These are phyloP conservation scores for Sporisorium reilianum DNA, from an alignment of 1,284 basidiomycete species.

Conservation along the genomic window DNA sequence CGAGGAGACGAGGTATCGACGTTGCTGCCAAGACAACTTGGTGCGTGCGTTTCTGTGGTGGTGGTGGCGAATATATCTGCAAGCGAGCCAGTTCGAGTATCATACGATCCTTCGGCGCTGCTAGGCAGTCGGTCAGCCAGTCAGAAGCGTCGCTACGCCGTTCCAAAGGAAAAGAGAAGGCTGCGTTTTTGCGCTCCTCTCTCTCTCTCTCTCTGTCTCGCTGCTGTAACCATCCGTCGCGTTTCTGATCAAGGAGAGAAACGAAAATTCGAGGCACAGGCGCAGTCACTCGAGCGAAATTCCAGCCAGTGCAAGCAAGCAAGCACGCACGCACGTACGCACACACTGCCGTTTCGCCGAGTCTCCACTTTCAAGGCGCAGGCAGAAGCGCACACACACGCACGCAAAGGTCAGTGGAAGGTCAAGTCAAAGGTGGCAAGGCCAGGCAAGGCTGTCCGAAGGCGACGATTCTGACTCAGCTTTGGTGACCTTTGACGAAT, in stretches of 20 bases:
- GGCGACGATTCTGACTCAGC: neutral
- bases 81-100: neutral
- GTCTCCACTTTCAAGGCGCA: neutral
- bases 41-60: neutral
- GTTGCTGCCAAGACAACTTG: neutral
- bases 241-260: neutral
- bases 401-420: neutral
- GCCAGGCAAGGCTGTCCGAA: neutral
- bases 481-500: neutral
- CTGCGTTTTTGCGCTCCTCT: neutral
- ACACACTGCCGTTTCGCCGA: neutral
- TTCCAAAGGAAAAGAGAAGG: neutral
- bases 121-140: neutral
- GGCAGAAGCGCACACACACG: neutral
- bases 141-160: neutral
- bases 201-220: neutral
- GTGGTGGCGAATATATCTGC: neutral
- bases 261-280: neutral
- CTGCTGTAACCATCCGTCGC: slow-evolving; percentile 21
- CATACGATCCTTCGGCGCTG: neutral
- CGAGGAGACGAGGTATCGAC: neutral
- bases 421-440: neutral
- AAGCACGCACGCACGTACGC: neutral
- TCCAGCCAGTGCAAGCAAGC: too few species aligned
- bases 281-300: too few species aligned